These are phyloP conservation scores for Dioscorea alata DNA, from an alignment of 106 monocot genomes.

Conservation along the genomic window DNA sequence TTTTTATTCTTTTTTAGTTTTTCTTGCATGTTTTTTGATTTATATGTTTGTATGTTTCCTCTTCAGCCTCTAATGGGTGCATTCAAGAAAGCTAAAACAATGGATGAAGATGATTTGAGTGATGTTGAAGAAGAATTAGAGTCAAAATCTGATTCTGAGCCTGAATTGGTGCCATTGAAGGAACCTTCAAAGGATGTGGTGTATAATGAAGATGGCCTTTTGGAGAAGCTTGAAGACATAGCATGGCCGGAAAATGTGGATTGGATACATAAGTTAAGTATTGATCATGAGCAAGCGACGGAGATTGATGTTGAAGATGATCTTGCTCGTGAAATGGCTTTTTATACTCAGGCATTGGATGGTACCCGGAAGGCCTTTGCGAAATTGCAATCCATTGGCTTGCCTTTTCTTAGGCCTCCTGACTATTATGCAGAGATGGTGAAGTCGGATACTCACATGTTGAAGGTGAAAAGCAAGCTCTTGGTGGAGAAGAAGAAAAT, in stretches of 20 bases:
- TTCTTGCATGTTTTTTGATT: no score
- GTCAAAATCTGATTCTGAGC: slow-evolving; percentile 53
- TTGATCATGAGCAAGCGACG: slow-evolving; percentile 39
- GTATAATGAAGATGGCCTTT: slow-evolving; percentile 73
- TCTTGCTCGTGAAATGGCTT: slow-evolving; percentile 72
- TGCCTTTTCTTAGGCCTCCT: slow-evolving; percentile 78
- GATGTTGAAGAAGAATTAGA: slow-evolving; percentile 20
- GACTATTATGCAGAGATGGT: slow-evolving; percentile 98
- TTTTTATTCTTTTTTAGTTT: no score
- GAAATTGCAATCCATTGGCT: slow-evolving; percentile 45
- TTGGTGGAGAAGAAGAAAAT: slow-evolving; percentile 82
- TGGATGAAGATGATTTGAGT: slow-evolving; percentile 1
- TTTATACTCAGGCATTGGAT: slow-evolving; percentile 81
- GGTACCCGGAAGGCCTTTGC: slow-evolving; percentile 63
- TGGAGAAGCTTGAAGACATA: slow-evolving; percentile 89
- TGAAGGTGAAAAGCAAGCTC: slow-evolving; percentile 80
- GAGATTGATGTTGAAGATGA: slow-evolving; percentile 81
- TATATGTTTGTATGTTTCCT: no score
- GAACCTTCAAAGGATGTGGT: slow-evolving; percentile 64
- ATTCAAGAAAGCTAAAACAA: neutral
- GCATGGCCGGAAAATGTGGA: slow-evolving; percentile 67
- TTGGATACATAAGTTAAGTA: slow-evolving; percentile 69
- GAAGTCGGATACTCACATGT: slow-evolving; percentile 78
- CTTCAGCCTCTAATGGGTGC: slow-evolving; percentile 2
- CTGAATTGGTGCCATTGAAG: slow-evolving; percentile 32